Evolutionary conservation across 1,139 yeast genomes (phyloP), one percentile per base, ranked within the genome.

Genomic region (Wickerhamomyces sp.): DNA sequence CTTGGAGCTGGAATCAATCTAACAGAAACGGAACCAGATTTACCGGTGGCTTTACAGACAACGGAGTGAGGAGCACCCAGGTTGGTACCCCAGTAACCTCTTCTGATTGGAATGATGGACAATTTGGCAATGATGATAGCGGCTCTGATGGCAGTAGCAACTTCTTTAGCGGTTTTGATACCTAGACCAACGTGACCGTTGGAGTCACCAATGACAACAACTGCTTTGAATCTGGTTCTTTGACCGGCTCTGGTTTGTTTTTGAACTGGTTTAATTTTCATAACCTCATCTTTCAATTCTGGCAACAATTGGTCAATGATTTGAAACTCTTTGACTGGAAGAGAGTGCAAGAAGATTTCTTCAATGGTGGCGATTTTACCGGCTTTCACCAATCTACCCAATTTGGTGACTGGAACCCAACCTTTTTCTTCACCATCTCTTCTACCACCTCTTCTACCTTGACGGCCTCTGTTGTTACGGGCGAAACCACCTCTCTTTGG

Each of bases 161-260:
- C 97, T 78, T 93, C 99, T 88, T 91, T 91, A 63, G 98, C 96
- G 71, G 97, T 89, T 88, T 93, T 93, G 77, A 93, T 89, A 79
- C 99, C 99, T 68, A 91, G 85, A 85, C 99, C 99, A 75, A 91
- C 96, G 81, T 93, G 98, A 72, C 98, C 99, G 87, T 88, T 87
- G 63, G 89, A 75, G 78, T 93, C 98, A 80, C 99, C 99, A 69
- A 91, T 88, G 66, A 91, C 89, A 68, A 93, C 97, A 66, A 91
- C 95, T 70, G 97, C 98, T 93, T 93, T 93, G 85, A 91, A 89
- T 81, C 99, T 88, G 75, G 98, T 91, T 82, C 99, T 91, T 82
- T 91, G 99, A 88, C 99, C 99, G 63, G 99, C 99, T 77, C 96
- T 83, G 80, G 99, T 91, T 78, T 91, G 99, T 83, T 91, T 91